Base-by-base conservation (phyloP, 176 grass and related monocot genomes). In the Cenchrus americanus region DNA sequence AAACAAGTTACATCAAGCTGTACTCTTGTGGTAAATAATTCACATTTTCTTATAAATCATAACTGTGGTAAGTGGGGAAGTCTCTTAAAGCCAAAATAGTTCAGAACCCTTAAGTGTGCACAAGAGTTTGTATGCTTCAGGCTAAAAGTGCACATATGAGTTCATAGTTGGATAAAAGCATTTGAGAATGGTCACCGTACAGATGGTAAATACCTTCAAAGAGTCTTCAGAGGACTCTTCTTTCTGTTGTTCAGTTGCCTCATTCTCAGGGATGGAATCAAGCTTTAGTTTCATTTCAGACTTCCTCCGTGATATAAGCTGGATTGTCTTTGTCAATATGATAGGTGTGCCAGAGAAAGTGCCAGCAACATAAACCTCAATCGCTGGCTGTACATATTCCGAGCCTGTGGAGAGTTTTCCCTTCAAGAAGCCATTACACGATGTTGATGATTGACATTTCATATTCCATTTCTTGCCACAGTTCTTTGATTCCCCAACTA, bases 361-460 rank as follows among this genome's bases (percentile, higher is more conserved):
- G 17, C 95, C 95, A 17, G 95, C 95, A 34, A 97, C 63, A 77
- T 98, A 96, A 55, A 98, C 77, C 87, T 98, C 96, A 0, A 98
- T 90, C 9, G 81, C 69, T 53, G 96, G 96, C 66, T 86, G 80
- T 61, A 77, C 69, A 80, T 23, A 82, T 66, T 93, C 93, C 3
- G 78, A 79, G 47, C 76, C 66, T 17, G 64, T 70, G 59, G 69
- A 87, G 23, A 86, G 81, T 79, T 88, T 92, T 43, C 89, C 87
- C 42, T 95, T 89, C 76, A 91, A 77, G 75, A 97, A 97, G 41
- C 88, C 78, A 71, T 30, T 92, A 41, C 69, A 77, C 30, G 76
- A 82, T 62, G 80, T 67, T 23, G 83, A 72, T 5, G 91, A 79
- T 37, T 91, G 85, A 26, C 96, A 98, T 60, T 92, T 93, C 51